phyloP scores from a whole-genome alignment of 805 yeast genomes.

The Naumovozyma castellii region DNA sequence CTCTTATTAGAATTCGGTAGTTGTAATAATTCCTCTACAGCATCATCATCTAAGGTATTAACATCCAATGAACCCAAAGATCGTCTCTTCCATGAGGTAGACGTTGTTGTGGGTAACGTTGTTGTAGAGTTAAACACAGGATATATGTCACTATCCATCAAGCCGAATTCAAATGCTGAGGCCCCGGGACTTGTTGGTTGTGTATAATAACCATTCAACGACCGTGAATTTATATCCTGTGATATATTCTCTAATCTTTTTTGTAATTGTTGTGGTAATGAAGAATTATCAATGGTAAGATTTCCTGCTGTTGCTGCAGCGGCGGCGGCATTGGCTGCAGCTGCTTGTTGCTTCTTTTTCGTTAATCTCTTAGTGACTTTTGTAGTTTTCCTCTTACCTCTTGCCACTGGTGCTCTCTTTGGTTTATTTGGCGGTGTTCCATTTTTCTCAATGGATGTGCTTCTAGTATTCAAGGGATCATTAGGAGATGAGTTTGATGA shows the following conservation, averaged over 20 bases:
- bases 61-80: constrained; percentile 20
- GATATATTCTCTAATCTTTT: constrained; percentile 20
- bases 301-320: not conserved
- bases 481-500: constrained; percentile 18
- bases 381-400: not conserved
- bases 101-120: not conserved
- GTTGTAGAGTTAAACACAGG: not conserved
- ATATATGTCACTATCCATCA: not conserved
- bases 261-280: constrained; percentile 25
- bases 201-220: constrained; percentile 25
- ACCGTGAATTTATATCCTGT: constrained; percentile 21
- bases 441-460: not conserved
- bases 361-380: not conserved
- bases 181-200: constrained; percentile 28
- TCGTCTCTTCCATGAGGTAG: constrained; percentile 17
- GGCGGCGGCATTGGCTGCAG: not conserved
- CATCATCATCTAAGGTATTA: constrained; percentile 22
- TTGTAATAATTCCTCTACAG: constrained; percentile 26
- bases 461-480: constrained; percentile 1
- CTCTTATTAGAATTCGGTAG: constrained; percentile 15
- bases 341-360: not conserved
- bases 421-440: constrained; percentile 2
- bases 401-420: not conserved
- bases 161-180: constrained; percentile 3
- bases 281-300: constrained; percentile 2